These are phyloP conservation scores for Arthrobotrys musiformis DNA, from an alignment of 2,329 filamentous ascomycete genomes.

Conservation along the genomic window DNA sequence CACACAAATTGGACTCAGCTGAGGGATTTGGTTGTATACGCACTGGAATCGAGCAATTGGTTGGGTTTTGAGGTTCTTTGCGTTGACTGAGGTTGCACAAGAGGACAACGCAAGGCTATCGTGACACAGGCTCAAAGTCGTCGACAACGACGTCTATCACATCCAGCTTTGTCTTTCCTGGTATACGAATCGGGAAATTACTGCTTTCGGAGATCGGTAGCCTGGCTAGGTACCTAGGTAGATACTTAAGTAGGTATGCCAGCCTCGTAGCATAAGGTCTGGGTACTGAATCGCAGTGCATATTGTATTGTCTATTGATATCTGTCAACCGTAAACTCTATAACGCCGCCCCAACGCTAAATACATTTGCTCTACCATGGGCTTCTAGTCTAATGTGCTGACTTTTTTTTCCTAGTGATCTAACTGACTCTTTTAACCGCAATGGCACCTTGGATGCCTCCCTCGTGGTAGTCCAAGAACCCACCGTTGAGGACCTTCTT, in stretches of 20 bases:
- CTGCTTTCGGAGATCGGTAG: not conserved
- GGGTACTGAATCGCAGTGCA: too few relatives aligned
- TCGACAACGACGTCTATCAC: not conserved
- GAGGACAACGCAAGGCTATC: not conserved
- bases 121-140: not conserved
- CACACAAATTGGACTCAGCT: too few relatives aligned
- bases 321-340: not conserved
- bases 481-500: slow-evolving; percentile 66
- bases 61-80: too few relatives aligned
- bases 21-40: too few relatives aligned
- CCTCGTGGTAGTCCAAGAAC: slow-evolving; percentile 31
- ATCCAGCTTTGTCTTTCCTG: not conserved
- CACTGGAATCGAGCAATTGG: too few relatives aligned
- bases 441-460: slow-evolving; percentile 3
- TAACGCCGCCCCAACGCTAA: not conserved
- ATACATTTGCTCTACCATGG: not conserved
- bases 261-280: too few relatives aligned
- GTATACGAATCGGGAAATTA: not conserved
- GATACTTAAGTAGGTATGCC: not conserved
- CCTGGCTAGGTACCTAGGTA: not conserved
- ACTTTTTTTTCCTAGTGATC: too few relatives aligned
- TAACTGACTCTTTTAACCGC: slow-evolving; percentile 37
- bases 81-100: not conserved
- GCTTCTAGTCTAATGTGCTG: not conserved
- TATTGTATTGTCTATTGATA: not conserved